A percentile compares a stretch with the other conserved stretches of the same genome.
Evolutionary conservation across 768 basidiomycete genomes (phyloP).

Genomic region (Suillus subaureus): DNA sequence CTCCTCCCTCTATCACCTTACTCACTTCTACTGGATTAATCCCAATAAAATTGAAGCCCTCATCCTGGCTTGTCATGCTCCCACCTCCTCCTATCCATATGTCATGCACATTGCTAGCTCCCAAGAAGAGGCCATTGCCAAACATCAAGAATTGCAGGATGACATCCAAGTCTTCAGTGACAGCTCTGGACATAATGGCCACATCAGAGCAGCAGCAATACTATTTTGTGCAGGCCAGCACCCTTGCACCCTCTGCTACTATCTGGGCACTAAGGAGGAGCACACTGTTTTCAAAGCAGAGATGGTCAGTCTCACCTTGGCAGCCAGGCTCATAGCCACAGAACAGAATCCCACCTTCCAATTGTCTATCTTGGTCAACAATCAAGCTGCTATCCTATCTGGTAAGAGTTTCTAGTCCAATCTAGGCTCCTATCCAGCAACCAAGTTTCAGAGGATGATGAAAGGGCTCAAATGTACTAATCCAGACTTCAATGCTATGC

Average conservation of each 20-base stretch:
- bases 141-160: neutral
- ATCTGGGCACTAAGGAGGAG: conserved; percentile 10
- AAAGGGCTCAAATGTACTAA: too few species aligned
- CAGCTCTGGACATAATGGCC: conserved; percentile 4
- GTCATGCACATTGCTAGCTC: neutral
- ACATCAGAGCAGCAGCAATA: conserved; percentile 20
- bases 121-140: neutral
- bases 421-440: neutral
- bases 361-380: conserved; percentile 15
- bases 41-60: neutral
- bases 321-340: conserved; percentile 8
- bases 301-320: conserved; percentile 15
- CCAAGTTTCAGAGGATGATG: neutral
- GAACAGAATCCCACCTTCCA: neutral
- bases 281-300: conserved; percentile 22
- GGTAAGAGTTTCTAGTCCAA: neutral
- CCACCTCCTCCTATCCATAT: neutral
- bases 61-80: neutral
- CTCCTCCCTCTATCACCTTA: neutral
- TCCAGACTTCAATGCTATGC: too few species aligned
- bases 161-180: conserved; percentile 19
- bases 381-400: conserved; percentile 15
- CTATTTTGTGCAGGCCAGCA: neutral
- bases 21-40: neutral
- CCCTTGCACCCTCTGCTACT: neutral